Conservation (phyloP, 768 basidiomycete species). For the Tricholoma terreum region DNA sequence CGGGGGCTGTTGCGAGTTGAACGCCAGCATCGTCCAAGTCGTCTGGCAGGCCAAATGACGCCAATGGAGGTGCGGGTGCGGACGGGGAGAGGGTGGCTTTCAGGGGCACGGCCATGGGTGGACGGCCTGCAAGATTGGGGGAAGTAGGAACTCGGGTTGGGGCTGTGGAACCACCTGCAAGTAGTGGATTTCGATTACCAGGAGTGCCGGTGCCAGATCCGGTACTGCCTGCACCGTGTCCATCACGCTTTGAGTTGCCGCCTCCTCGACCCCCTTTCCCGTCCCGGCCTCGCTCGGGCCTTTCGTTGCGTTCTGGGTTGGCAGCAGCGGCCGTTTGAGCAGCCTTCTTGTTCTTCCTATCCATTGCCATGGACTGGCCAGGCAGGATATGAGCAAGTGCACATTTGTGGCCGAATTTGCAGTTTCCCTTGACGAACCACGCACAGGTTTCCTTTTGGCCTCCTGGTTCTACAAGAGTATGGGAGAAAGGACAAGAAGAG, state of each 20-base stretch:
- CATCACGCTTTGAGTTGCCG: slow-evolving; percentile 35
- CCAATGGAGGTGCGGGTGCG: slow-evolving; percentile 76
- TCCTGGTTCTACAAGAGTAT: slow-evolving; percentile 67
- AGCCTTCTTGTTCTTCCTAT: slow-evolving; percentile 95
- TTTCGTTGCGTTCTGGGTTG: slow-evolving; percentile 30
- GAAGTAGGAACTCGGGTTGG: slow-evolving; percentile 49
- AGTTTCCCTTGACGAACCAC: slow-evolving; percentile 93
- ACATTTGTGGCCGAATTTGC: slow-evolving; percentile 71
- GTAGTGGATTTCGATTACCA: slow-evolving; percentile 36
- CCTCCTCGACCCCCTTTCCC: slow-evolving; percentile 35
- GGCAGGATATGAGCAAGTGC: slow-evolving; percentile 93
- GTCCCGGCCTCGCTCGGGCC: slow-evolving; percentile 21
- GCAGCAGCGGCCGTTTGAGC: slow-evolving; percentile 65
- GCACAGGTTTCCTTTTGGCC: slow-evolving; percentile 78
- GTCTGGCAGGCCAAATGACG: slow-evolving; percentile 64
- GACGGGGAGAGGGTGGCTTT: slow-evolving; percentile 74
- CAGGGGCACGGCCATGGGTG: slow-evolving; percentile 63
- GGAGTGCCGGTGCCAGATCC: slow-evolving; percentile 15
- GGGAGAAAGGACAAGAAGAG: slow-evolving; percentile 93
- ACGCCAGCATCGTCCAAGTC: slow-evolving; percentile 42
- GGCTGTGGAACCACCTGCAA: slow-evolving; percentile 61
- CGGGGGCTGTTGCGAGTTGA: slow-evolving; percentile 44
- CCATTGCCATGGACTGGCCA: slow-evolving; percentile 93
- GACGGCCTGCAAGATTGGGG: slow-evolving; percentile 41
- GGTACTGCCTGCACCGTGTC: slow-evolving; percentile 15